Percentiles rank a stretch among this genome's conserved stretches.
phyloP scores from a whole-genome alignment of 2,329 filamentous ascomycete genomes.

The Arachnomyces sp. region DNA sequence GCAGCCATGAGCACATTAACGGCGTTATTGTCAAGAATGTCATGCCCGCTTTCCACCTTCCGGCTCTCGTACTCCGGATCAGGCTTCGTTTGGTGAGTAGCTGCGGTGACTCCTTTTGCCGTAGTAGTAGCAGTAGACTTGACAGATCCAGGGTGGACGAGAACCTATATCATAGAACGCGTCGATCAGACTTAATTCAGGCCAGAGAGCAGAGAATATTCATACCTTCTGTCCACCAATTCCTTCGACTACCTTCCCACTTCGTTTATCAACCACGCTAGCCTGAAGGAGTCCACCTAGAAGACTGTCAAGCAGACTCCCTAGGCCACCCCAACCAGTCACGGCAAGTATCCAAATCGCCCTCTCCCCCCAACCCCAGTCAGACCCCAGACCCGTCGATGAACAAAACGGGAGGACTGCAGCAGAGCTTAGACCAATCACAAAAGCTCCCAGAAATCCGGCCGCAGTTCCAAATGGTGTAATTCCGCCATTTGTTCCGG shows the following conservation, averaged over 20 bases:
- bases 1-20: slow-evolving; percentile 90
- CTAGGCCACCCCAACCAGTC: slow-evolving; percentile 64
- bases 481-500: slow-evolving; percentile 89
- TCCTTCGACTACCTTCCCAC: slow-evolving; percentile 83
- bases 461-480: slow-evolving; percentile 65
- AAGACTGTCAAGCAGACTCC: slow-evolving; percentile 78
- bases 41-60: slow-evolving; percentile 56
- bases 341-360: slow-evolving; percentile 45
- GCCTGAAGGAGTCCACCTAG: slow-evolving; percentile 78
- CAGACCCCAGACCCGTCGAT: slow-evolving; percentile 23
- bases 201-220: slow-evolving; percentile 8
- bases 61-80: slow-evolving; percentile 48
- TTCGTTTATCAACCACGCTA: slow-evolving; percentile 74
- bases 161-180: slow-evolving; percentile 19
- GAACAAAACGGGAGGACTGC: slow-evolving; percentile 61
- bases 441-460: slow-evolving; percentile 63
- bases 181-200: background rate
- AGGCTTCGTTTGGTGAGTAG: slow-evolving; percentile 11
- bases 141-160: slow-evolving; percentile 28
- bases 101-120: slow-evolving; percentile 12
- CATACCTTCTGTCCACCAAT: slow-evolving; percentile 58
- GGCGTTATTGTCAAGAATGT: slow-evolving; percentile 87
- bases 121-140: slow-evolving; percentile 9
- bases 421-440: slow-evolving; percentile 59
- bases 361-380: slow-evolving; percentile 46